phyloP scores from a whole-genome alignment of 768 basidiomycete species.

The Calocybe gangraenosa region DNA sequence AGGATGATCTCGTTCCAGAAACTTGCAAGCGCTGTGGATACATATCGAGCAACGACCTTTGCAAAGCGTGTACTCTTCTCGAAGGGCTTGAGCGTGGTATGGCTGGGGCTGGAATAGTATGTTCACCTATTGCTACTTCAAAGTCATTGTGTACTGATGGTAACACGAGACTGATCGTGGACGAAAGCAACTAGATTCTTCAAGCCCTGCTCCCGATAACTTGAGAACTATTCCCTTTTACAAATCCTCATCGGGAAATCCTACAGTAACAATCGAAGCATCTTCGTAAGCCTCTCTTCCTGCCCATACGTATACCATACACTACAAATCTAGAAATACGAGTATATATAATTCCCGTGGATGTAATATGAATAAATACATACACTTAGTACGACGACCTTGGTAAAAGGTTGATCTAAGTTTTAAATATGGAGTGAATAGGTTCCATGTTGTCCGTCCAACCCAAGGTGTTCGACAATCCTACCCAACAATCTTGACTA shows the following conservation, averaged over 20 bases:
- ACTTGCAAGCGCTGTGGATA: constrained; percentile 91
- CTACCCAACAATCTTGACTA: constrained; percentile 39
- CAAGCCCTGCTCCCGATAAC: constrained; percentile 59
- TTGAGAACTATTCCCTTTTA: constrained; percentile 77
- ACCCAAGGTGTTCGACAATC: no score
- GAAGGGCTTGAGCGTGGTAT: constrained; percentile 89
- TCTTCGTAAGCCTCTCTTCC: constrained; percentile 21
- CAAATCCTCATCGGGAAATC: constrained; percentile 39
- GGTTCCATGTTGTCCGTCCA: no score
- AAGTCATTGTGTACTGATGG: not conserved
- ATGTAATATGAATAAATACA: no score
- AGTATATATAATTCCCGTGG: constrained; percentile 5
- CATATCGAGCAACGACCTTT: constrained; percentile 95
- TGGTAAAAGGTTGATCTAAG: no score
- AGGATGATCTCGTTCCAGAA: constrained; percentile 42
- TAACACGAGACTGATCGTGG: constrained; percentile 60
- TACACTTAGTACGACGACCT: no score
- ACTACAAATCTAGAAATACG: not conserved
- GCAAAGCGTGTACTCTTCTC: constrained; percentile 88
- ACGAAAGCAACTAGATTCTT: constrained; percentile 55
- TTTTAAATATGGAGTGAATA: no score
- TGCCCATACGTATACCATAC: not conserved
- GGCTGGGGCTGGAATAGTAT: constrained; percentile 56
- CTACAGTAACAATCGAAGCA: constrained; percentile 37
- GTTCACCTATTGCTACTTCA: constrained; percentile 22